Percentiles rank a stretch among this genome's conserved stretches.
Evolutionary conservation across 2,329 filamentous ascomycete genomes (phyloP).

Genomic region (Pseudogymnoascus sp.): DNA sequence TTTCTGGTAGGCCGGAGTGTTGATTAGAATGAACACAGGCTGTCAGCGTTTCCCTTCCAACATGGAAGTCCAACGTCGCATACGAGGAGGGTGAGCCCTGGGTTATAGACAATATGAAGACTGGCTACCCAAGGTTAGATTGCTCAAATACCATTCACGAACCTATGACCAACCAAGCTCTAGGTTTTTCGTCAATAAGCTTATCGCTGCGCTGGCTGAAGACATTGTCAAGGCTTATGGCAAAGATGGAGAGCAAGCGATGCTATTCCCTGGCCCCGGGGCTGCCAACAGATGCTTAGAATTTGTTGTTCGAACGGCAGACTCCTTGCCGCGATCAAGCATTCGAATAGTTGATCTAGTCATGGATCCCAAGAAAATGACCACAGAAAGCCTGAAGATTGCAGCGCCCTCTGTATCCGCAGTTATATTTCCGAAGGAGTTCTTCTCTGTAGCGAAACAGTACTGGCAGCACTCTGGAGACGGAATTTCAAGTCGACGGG

Average conservation of each 20-base stretch:
- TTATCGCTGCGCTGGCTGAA: constrained; percentile 65
- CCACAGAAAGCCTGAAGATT: constrained; percentile 44
- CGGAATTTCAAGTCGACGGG: constrained; percentile 81
- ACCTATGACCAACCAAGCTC: background rate
- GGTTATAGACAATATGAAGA: constrained; percentile 79
- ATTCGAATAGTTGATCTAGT: constrained; percentile 56
- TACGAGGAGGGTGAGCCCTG: constrained; percentile 90
- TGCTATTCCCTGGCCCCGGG: constrained; percentile 70
- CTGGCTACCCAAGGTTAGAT: constrained; percentile 75
- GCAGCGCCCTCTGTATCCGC: constrained; percentile 57
- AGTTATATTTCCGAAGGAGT: constrained; percentile 62
- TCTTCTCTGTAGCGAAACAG: constrained; percentile 72
- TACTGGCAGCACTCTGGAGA: constrained; percentile 98
- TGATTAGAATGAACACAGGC: constrained; percentile 48
- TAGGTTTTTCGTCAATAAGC: constrained; percentile 87
- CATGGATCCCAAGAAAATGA: constrained; percentile 48
- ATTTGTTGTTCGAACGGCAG: constrained; percentile 60
- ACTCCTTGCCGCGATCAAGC: constrained; percentile 41
- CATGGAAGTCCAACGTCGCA: constrained; percentile 82
- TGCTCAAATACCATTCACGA: constrained; percentile 20
- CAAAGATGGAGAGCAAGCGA: constrained; percentile 56
- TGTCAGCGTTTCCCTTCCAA: constrained; percentile 90
- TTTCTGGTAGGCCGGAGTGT: constrained; percentile 5
- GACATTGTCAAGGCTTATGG: constrained; percentile 62
- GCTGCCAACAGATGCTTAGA: constrained; percentile 66